Evolutionary conservation across 805 yeast genomes (phyloP), one percentile per base, ranked within the genome.

Genomic region (Starmerella etchellsii): DNA sequence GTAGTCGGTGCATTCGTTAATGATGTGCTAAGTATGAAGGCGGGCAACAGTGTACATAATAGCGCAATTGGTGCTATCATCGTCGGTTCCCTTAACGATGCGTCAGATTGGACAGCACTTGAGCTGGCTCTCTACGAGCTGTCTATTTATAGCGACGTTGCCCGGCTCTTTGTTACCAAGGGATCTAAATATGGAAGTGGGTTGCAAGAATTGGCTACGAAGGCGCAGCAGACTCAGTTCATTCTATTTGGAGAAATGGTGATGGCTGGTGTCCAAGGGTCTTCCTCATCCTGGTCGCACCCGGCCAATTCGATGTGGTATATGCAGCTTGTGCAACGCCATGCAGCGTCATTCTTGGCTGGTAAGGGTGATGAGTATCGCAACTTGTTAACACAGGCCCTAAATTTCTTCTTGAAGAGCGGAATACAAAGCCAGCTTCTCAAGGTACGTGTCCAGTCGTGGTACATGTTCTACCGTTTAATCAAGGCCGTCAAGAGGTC

Each of bases 71-170:
- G 31, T 7, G 14, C 31, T 8, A n/a, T n/a, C 16, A 16, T 11
- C 16, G 32, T 18, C 14, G 11, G 20, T 21, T 13, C 15, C 16
- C 4, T 6, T 16, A 16, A 21, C 25, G 30, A 24, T 8, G 29
- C 33, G 19, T 25, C 43, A 7, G 22, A 39, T 22, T 87, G 97
- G 97, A 73, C 84, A 56, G 73, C 71, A 22, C 67, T 83, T 30
- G 99, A 91, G 60, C 68, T 91, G 48, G 96, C 95, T 2, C 65
- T 91, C 39, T 85, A 69, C 57, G 93, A 87, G 61, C 69, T 91
- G 54, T 72, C 75, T 39, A 79, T 77, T 49, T 76, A 78, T 49
- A 76, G 85, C 37, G 97, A 88, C 46, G 72, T 81, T 41, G 66
- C 46, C 11, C 37, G 46, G 7, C 33, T 23, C 32, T 44, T 44